These are phyloP conservation scores for Podaxis rugospora DNA, from an alignment of 768 basidiomycete species.

Conservation along the genomic window DNA sequence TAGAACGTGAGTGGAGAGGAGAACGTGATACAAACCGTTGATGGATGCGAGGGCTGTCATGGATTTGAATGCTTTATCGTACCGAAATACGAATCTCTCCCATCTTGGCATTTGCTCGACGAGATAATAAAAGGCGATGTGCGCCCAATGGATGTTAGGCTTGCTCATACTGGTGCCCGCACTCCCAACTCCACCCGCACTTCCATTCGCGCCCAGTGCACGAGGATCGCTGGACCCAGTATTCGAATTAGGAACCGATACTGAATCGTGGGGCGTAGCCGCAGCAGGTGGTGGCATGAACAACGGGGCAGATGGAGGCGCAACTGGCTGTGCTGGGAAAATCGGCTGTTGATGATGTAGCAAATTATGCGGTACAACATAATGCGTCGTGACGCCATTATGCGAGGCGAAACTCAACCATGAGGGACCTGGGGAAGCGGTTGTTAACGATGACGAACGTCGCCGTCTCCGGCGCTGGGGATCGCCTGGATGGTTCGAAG, in stretches of 20 bases:
- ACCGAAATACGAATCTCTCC: constrained; percentile 77
- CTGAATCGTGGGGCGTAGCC: neutral
- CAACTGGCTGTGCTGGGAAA: constrained; percentile 16
- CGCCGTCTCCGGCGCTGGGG: constrained; percentile 22
- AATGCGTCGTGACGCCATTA: constrained; percentile 31
- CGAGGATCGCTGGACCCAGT: neutral
- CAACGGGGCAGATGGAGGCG: constrained; percentile 32
- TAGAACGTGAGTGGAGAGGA: constrained; percentile 10
- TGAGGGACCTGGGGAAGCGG: neutral
- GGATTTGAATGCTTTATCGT: constrained; percentile 72
- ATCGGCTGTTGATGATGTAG: constrained; percentile 31
- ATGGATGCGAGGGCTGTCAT: constrained; percentile 72
- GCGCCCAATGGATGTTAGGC: constrained; percentile 69
- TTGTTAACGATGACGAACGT: constrained; percentile 18
- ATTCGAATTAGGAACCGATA: neutral
- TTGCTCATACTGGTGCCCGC: constrained; percentile 12
- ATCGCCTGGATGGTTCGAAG: constrained; percentile 19
- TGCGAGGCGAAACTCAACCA: constrained; percentile 13
- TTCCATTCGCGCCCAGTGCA: neutral
- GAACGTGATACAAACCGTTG: constrained; percentile 42
- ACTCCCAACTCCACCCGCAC: neutral
- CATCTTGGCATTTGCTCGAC: constrained; percentile 79
- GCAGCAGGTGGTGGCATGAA: neutral
- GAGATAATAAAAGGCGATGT: constrained; percentile 75
- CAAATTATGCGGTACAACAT: constrained; percentile 33